Evolutionary conservation across 805 yeast genomes (phyloP).

Genomic region (Cyberlindnera nakhonratchasimensis): DNA sequence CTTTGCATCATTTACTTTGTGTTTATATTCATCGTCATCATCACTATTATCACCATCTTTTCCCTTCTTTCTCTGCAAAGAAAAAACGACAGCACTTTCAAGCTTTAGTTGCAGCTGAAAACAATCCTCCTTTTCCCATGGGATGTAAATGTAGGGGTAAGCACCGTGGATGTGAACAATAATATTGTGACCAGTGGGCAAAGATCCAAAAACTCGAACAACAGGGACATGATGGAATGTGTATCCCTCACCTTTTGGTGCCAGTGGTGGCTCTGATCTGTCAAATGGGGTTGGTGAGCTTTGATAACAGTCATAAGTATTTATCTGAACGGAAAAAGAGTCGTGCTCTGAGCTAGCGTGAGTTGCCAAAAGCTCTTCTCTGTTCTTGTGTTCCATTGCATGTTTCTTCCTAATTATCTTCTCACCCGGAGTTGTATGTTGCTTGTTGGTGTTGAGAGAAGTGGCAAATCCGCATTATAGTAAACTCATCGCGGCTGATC

Average conservation of each 20-base stretch:
- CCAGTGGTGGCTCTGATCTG: constrained; percentile 28
- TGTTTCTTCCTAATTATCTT: not conserved
- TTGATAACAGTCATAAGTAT: constrained; percentile 65
- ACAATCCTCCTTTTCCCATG: constrained; percentile 49
- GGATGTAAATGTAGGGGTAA: constrained; percentile 76
- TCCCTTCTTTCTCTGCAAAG: constrained; percentile 32
- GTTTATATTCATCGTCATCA: constrained; percentile 2
- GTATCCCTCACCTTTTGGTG: constrained; percentile 21
- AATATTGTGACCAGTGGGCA: constrained; percentile 56
- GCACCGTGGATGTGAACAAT: constrained; percentile 78
- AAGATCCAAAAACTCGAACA: constrained; percentile 70
- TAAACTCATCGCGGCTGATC: not conserved
- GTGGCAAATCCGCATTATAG: too few relatives aligned
- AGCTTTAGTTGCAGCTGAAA: constrained; percentile 38
- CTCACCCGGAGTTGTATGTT: not conserved
- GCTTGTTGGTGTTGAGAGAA: not conserved
- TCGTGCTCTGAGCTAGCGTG: constrained; percentile 9
- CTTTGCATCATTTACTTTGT: constrained; percentile 8
- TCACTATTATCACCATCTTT: constrained; percentile 1
- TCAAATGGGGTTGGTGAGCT: constrained; percentile 54
- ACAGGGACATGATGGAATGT: constrained; percentile 59
- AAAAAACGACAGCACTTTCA: constrained; percentile 40
- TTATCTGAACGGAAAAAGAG: constrained; percentile 46
- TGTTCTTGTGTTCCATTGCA: constrained; percentile 16
- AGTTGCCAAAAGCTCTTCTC: constrained; percentile 17